phyloP scores from a whole-genome alignment of 73 alveolate species.

The Tetrahymena borealis region DNA sequence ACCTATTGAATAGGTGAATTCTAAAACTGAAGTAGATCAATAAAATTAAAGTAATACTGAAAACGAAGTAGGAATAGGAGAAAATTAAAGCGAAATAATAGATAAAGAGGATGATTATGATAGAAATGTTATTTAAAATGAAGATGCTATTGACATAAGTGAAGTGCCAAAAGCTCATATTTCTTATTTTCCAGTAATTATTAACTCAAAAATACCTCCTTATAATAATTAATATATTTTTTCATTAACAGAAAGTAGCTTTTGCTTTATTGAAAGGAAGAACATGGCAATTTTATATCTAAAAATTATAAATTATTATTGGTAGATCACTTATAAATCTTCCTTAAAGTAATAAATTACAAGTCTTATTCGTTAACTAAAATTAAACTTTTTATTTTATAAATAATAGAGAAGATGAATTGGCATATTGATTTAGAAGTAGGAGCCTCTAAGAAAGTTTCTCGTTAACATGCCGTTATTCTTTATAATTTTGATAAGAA shows the following conservation, averaged over 20 bases:
- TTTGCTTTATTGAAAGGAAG: slow-evolving; percentile 41
- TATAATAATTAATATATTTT: background rate
- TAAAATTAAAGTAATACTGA: background rate
- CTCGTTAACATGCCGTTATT: slow-evolving; percentile 31
- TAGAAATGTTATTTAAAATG: background rate
- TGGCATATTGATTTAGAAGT: slow-evolving; percentile 39
- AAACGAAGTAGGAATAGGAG: background rate
- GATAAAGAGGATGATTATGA: background rate
- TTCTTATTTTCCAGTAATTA: background rate
- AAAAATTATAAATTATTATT: slow-evolving; percentile 27
- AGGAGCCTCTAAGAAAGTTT: slow-evolving; percentile 19
- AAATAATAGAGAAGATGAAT: slow-evolving; percentile 4
- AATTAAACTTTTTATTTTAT: background rate
- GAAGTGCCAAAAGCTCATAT: background rate
- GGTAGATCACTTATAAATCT: slow-evolving; percentile 12
- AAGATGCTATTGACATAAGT: background rate
- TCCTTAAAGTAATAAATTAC: background rate
- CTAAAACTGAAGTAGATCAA: background rate
- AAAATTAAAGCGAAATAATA: background rate
- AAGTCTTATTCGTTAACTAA: background rate
- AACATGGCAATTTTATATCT: slow-evolving; percentile 10
- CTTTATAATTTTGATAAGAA: slow-evolving; percentile 11
- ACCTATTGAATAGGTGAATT: background rate
- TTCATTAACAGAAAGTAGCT: background rate
- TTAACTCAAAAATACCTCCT: background rate